Conservation (phyloP, 495 filamentous ascomycete species). For the Penicillium nucicola region DNA sequence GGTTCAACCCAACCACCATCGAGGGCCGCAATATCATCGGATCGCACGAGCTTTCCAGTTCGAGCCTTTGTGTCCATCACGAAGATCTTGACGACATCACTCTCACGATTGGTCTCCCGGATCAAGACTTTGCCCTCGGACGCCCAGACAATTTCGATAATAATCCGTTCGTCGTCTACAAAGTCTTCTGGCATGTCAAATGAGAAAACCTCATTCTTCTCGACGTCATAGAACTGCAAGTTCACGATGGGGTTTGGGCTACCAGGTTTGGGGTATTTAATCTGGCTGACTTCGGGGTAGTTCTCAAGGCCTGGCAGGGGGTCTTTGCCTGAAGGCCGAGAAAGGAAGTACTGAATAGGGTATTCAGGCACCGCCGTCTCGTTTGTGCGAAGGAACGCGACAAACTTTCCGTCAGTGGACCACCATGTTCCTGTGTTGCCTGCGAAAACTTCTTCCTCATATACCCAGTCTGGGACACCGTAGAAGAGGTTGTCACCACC, state of each 20-base stretch:
- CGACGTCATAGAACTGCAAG: conserved; percentile 84
- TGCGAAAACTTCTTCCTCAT: conserved; percentile 90
- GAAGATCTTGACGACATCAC: conserved; percentile 81
- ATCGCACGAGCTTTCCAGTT: conserved; percentile 75
- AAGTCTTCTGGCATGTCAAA: conserved; percentile 78
- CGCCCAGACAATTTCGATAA: conserved; percentile 92
- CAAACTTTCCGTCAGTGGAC: conserved; percentile 79
- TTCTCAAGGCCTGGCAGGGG: conserved; percentile 73
- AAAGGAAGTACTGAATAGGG: conserved; percentile 90
- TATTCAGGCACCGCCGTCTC: conserved; percentile 90
- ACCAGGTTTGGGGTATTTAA: conserved; percentile 97
- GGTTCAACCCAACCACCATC: conserved; percentile 99
- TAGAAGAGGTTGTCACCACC: conserved; percentile 87
- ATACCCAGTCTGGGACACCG: conserved; percentile 98
- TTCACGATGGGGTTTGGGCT: conserved; percentile 88
- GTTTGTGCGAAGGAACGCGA: conserved; percentile 91
- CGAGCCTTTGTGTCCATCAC: conserved; percentile 75
- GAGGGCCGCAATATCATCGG: conserved; percentile 69
- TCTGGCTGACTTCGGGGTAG: conserved; percentile 85
- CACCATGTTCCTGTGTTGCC: conserved; percentile 89
- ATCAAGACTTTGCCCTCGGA: conserved; percentile 73
- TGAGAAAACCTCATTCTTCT: conserved; percentile 72
- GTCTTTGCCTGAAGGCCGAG: conserved; percentile 73
- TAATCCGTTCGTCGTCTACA: conserved; percentile 74
- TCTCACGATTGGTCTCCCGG: conserved; percentile 91